These are phyloP conservation scores for Vigna mungo DNA, from an alignment of 306 rosid genomes.

Conservation along the genomic window DNA sequence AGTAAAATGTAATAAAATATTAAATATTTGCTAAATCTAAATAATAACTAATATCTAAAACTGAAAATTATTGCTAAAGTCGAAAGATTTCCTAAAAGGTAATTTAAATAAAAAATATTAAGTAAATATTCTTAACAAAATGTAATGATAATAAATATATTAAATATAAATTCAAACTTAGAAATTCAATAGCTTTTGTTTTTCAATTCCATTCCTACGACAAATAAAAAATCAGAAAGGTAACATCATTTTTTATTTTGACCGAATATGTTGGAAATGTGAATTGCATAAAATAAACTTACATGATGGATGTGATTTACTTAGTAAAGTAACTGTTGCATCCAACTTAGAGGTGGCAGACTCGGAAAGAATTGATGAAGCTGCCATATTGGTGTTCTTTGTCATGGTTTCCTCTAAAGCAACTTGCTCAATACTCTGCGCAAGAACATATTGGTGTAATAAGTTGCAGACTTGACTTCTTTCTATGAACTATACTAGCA, in stretches of 20 bases:
- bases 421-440: slow-evolving; percentile 20
- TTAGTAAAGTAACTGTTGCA: background rate
- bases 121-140: too few species aligned
- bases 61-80: too few species aligned
- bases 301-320: slow-evolving; percentile 19
- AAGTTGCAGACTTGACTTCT: too few species aligned
- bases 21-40: too few species aligned
- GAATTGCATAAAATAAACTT: slow-evolving; percentile 26
- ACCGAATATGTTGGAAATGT: background rate
- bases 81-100: too few species aligned
- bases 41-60: too few species aligned
- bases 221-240: background rate
- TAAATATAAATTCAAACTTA: background rate
- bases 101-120: too few species aligned
- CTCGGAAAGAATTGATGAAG: slow-evolving; percentile 4
- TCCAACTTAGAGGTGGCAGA: background rate
- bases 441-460: background rate
- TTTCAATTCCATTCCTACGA: background rate
- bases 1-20: too few species aligned
- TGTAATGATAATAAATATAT: background rate
- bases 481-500: too few species aligned
- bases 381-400: background rate
- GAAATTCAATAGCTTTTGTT: background rate
- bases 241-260: background rate
- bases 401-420: background rate